A percentile compares a stretch with the other conserved stretches of the same genome.
Evolutionary conservation across 2,329 filamentous ascomycete genomes (phyloP).

Genomic region (Diaporthe nobilis): DNA sequence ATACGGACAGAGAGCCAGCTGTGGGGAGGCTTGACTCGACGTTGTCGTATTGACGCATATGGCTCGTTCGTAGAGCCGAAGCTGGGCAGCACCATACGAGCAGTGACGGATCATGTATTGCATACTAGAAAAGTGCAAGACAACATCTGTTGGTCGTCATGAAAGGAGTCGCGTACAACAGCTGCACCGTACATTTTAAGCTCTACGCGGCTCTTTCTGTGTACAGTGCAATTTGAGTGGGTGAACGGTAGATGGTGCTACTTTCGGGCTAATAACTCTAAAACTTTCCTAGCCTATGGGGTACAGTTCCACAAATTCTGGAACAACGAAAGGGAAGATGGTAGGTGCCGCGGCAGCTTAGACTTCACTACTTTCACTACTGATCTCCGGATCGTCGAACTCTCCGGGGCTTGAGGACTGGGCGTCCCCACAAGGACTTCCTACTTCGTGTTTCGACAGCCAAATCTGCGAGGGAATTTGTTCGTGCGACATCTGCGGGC

Average conservation of each 20-base stretch:
- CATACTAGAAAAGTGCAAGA: neutral
- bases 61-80: neutral
- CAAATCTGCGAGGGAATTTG: neutral
- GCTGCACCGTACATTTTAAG: neutral
- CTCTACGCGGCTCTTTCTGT: neutral
- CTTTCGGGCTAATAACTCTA: conserved; percentile 31
- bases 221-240: neutral
- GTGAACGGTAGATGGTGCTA: neutral
- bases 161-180: neutral
- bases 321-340: neutral
- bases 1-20: neutral
- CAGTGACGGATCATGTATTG: neutral
- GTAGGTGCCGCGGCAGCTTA: conserved; percentile 5
- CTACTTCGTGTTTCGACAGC: neutral
- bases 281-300: conserved; percentile 18
- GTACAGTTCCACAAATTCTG: conserved; percentile 22
- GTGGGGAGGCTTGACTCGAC: conserved; percentile 20
- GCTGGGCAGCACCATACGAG: neutral
- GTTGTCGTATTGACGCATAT: neutral
- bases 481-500: conserved; percentile 9
- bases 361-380: neutral
- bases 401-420: conserved; percentile 2
- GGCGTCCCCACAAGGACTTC: conserved; percentile 10
- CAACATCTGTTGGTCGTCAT: neutral
- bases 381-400: conserved; percentile 31